Evolutionary conservation across 306 rosid species (phyloP).

Genomic region (Crotalaria pallida): DNA sequence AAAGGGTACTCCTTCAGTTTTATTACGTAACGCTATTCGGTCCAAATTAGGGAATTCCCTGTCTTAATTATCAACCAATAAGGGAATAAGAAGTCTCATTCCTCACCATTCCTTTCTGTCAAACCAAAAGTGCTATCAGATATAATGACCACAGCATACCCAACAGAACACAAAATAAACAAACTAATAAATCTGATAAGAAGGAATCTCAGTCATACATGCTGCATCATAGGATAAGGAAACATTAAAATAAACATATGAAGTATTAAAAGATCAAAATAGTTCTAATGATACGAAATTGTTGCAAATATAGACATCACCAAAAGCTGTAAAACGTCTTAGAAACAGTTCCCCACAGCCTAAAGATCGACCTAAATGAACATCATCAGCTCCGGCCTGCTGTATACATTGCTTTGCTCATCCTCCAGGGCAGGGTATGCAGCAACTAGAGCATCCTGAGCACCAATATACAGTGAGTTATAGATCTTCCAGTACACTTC

Average conservation of each 20-base stretch:
- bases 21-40: not conserved
- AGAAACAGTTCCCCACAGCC: not conserved
- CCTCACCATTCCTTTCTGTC: not conserved
- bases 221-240: not conserved
- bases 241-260: not conserved
- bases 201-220: not conserved
- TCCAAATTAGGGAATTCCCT: not conserved
- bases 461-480: conserved; percentile 63
- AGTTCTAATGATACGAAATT: not conserved
- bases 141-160: not conserved
- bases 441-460: conserved; percentile 76
- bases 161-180: not conserved
- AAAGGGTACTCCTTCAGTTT: not conserved
- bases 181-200: not conserved
- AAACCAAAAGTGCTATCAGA: not conserved
- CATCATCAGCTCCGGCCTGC: conserved; percentile 61
- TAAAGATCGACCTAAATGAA: conserved; percentile 30
- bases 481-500: conserved; percentile 83
- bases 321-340: not conserved
- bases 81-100: not conserved
- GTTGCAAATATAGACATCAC: not conserved
- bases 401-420: conserved; percentile 53
- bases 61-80: not conserved
- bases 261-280: not conserved
- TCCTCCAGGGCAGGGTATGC: conserved; percentile 64